Evolutionary conservation across 2,329 filamentous ascomycete genomes (phyloP).

Genomic region (Paecilomyces niveus): DNA sequence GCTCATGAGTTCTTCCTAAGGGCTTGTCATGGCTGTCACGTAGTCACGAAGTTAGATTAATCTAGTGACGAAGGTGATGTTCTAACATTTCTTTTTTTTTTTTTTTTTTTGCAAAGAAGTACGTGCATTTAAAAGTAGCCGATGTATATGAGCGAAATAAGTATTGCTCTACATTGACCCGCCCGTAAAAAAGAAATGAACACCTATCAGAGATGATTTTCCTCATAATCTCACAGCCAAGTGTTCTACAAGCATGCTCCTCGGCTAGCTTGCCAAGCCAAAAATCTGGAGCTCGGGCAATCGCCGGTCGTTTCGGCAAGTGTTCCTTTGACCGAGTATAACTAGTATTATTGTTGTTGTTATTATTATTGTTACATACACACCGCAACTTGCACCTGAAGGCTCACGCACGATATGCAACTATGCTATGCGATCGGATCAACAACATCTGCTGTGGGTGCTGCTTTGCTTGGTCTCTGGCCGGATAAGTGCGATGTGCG

Average conservation of each 20-base stretch:
- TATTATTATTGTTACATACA: background rate
- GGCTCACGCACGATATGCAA: background rate
- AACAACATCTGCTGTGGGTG: background rate
- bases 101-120: no score
- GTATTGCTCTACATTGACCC: no score
- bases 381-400: background rate
- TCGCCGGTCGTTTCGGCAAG: background rate
- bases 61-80: background rate
- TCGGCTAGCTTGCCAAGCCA: background rate
- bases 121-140: no score
- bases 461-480: background rate
- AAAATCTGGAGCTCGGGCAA: background rate
- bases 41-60: background rate
- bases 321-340: background rate
- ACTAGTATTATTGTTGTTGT: no score
- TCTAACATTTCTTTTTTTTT: background rate
- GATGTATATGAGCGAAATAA: no score
- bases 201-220: no score
- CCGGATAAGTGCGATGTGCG: no score
- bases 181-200: no score
- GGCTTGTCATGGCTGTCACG: background rate
- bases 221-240: background rate
- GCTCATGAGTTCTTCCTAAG: background rate
- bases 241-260: background rate
- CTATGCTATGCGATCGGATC: background rate